Evolutionary conservation across 2,329 filamentous ascomycete genomes (phyloP), one percentile per base, ranked within the genome.

Genomic region (Cercospora janseana): DNA sequence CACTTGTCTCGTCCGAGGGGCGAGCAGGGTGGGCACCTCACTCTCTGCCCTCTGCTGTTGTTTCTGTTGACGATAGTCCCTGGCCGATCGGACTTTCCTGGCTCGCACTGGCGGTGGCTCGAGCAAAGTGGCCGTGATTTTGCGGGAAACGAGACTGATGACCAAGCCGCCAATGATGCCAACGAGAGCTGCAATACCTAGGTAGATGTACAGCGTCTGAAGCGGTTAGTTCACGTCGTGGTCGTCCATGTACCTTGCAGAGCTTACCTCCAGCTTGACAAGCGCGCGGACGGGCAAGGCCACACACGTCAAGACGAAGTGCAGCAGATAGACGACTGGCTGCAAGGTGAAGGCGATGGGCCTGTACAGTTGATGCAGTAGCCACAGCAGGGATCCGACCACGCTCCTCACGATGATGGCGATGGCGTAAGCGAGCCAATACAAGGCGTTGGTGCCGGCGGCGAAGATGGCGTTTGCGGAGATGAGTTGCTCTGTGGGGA

Each of bases 141-240:
- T 63, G 49, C 71, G 73, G 51, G 82, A 84, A 13, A 75, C 73
- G 46, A 80, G 69, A 61, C 80, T 77, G 34, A 90, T 67, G 13
- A 79, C 57, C 43, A 82, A 67, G 44, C 86, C 87, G 21, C 82
- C 72, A 8, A 80, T 43, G 45, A 83, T 70, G n/a, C 88, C 88
- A 45, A 88, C 75, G 13, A 87, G 68, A 24, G 80, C 76, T 6
- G 87, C 88, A 18, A 82, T 77, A 41, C 82, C 82, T 38, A 90
- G 74, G 61, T 77, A 85, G 62, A 78, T 76, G 63, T 74, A 77
- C 34, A 77, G 60, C 6, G 72, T 73, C 72, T 76, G 57, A 69
- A 67, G 15, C 51, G 40, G 69, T 28, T 58, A 31, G 58, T 45
- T 26, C 46, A 28, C 13, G 26, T 12, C 44, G 24, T 13, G 18